Evolutionary conservation across 805 yeast genomes (phyloP).

Genomic region (Saccharomycopsis sp.): DNA sequence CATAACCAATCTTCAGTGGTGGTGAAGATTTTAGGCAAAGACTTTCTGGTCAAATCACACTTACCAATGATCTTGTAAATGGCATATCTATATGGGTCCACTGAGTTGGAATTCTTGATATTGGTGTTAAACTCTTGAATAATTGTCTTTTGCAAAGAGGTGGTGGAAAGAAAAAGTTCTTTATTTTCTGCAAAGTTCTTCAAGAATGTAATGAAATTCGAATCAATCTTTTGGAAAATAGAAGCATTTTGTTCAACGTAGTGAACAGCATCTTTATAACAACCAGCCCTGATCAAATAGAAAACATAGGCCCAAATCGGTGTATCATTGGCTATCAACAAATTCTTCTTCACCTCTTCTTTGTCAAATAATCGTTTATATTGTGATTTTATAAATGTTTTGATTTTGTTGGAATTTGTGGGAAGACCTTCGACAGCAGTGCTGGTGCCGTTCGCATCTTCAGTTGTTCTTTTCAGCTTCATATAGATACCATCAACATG

Average conservation of each 20-base stretch:
- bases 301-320: slow-evolving; percentile 95
- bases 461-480: slow-evolving; percentile 32
- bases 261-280: slow-evolving; percentile 66
- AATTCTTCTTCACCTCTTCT: slow-evolving; percentile 42
- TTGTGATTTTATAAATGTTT: slow-evolving; percentile 46
- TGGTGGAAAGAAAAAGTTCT: slow-evolving; percentile 38
- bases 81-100: slow-evolving; percentile 86
- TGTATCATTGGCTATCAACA: slow-evolving; percentile 64
- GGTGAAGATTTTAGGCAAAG: slow-evolving; percentile 56
- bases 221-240: slow-evolving; percentile 76
- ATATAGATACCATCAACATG: slow-evolving; percentile 59
- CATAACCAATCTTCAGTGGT: slow-evolving; percentile 96
- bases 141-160: slow-evolving; percentile 59
- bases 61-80: slow-evolving; percentile 90
- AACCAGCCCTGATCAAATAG: slow-evolving; percentile 79
- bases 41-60: slow-evolving; percentile 61
- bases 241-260: slow-evolving; percentile 55
- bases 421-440: slow-evolving; percentile 54
- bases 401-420: slow-evolving; percentile 61
- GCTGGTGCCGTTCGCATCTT: slow-evolving; percentile 6
- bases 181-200: slow-evolving; percentile 41
- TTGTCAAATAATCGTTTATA: slow-evolving; percentile 34
- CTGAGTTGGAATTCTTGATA: slow-evolving; percentile 54
- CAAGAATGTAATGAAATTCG: slow-evolving; percentile 72
- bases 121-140: slow-evolving; percentile 78